Base-by-base conservation (phyloP, 169 alveolate species). In the Plasmodium falciparum region DNA sequence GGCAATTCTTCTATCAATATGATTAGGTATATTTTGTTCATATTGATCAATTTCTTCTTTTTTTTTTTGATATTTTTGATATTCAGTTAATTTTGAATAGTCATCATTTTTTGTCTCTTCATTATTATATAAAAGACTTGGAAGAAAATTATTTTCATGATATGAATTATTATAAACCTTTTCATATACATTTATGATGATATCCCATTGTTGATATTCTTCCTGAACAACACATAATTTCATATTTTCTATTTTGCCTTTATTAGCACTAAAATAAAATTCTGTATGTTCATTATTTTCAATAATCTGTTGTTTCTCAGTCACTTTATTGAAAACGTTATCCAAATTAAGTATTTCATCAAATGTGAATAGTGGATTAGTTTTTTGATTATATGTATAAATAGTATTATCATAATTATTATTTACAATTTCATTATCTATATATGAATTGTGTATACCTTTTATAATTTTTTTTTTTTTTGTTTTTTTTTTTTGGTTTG, bases 191-290 rank as follows among this genome's bases (percentile, higher is more conserved):
- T 93, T 88, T 71, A 96, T 88, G 61, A 95, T 89, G 13, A 96
- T 93, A 59, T 95, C 94, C 97, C 98, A 96, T 86, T 95, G 98
- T 86, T 96, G 97, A 72, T 69, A 88, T 17, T 92, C 90, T 49
- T 94, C 93, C 33, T 85, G 63, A 1, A 96, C 94, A 17, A 92
- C 96, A 89, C 93, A 92, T 15, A 90, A 61, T 78, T 94, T 94
- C 66, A 94, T 69, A 24, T 94, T 94, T 13, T 91, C 85, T 61
- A 94, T 73, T 45, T 93, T 91, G 2, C 96, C 96, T 33, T 88
- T 89, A 52, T 92, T 47, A 17, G 85, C 33, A 8, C 73, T 73
- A 67, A 71, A 50, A 62, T 73, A 22, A 91, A 93, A 63, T 69
- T 90, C 78, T 69, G 94, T 61, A 89, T 24, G 12, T 56, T 92